A percentile compares a stretch with the other conserved stretches of the same genome.
These are phyloP conservation scores for Xylariales sp. DNA, from an alignment of 2,329 filamentous ascomycete genomes.

Conservation along the genomic window DNA sequence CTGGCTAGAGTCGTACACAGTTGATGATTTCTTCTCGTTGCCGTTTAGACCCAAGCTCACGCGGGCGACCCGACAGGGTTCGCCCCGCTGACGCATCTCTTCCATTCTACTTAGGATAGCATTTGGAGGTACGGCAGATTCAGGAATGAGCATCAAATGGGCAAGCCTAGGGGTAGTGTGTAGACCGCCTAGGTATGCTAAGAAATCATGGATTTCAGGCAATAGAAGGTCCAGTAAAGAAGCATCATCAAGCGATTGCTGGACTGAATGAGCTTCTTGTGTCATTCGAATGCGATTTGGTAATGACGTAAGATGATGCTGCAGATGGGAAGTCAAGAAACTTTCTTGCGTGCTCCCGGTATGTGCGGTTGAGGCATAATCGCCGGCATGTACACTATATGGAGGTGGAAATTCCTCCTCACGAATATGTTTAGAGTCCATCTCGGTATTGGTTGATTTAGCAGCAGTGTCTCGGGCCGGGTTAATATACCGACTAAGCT, in stretches of 20 bases:
- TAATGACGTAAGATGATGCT: constrained; percentile 52
- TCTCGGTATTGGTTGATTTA: constrained; percentile 1
- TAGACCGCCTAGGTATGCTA: constrained; percentile 53
- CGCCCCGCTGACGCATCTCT: constrained; percentile 46
- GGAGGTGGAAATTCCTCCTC: constrained; percentile 43
- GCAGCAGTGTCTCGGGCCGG: too few relatives aligned
- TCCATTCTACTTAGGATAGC: constrained; percentile 46
- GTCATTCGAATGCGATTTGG: constrained; percentile 53
- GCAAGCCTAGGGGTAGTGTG: constrained; percentile 51
- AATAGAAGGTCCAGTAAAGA: constrained; percentile 54
- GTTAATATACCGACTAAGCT: neutral
- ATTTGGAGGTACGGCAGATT: constrained; percentile 51
- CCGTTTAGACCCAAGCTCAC: constrained; percentile 33
- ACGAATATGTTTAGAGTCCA: constrained; percentile 23
- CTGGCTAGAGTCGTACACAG: neutral
- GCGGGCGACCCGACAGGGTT: constrained; percentile 43
- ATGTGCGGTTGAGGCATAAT: constrained; percentile 16
- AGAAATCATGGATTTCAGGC: constrained; percentile 56
- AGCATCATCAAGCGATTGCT: constrained; percentile 54
- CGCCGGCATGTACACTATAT: constrained; percentile 38
- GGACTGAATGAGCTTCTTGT: constrained; percentile 50
- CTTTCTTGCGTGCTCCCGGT: constrained; percentile 20
- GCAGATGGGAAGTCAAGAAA: constrained; percentile 45
- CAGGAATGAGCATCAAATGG: constrained; percentile 60
- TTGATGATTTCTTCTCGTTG: constrained; percentile 26